These are phyloP conservation scores for Kewa caespitosa DNA, from an alignment of 179 eudicot species.

Conservation along the genomic window DNA sequence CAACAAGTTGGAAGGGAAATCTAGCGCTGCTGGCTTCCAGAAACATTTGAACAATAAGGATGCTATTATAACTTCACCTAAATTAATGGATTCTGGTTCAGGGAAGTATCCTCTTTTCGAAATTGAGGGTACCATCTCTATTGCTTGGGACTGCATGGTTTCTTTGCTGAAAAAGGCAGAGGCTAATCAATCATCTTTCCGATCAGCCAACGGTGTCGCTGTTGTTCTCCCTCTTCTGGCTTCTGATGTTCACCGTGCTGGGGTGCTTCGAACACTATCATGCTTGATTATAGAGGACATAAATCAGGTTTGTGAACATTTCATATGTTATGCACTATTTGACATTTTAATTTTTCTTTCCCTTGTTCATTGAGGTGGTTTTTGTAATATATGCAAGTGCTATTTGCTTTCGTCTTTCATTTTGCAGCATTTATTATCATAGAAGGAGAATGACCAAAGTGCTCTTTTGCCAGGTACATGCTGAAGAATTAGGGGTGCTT, in stretches of 20 bases:
- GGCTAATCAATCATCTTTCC: slow-evolving; percentile 86
- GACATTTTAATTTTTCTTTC: not conserved
- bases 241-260: slow-evolving; percentile 82
- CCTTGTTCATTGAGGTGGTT: not conserved
- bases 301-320: slow-evolving; percentile 56
- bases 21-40: slow-evolving; percentile 71
- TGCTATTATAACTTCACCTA: slow-evolving; percentile 91
- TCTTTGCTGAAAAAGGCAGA: slow-evolving; percentile 91
- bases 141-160: slow-evolving; percentile 98
- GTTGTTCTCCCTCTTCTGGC: slow-evolving; percentile 81
- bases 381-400: not conserved
- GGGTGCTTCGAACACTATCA: slow-evolving; percentile 86
- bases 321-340: not conserved
- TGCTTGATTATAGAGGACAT: slow-evolving; percentile 89
- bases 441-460: slow-evolving; percentile 4
- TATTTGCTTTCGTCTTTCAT: not conserved
- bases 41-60: slow-evolving; percentile 78
- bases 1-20: slow-evolving; percentile 47
- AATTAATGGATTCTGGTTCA: slow-evolving; percentile 78
- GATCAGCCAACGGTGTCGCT: slow-evolving; percentile 80
- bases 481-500: slow-evolving; percentile 86
- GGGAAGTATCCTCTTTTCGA: slow-evolving; percentile 85
- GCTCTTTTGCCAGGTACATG: slow-evolving; percentile 63
- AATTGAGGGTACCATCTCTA: slow-evolving; percentile 60
- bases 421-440: not conserved